A percentile compares a stretch with the other conserved stretches of the same genome.
phyloP scores from a whole-genome alignment of 768 basidiomycete species.

The Hypholoma sublateritium region DNA sequence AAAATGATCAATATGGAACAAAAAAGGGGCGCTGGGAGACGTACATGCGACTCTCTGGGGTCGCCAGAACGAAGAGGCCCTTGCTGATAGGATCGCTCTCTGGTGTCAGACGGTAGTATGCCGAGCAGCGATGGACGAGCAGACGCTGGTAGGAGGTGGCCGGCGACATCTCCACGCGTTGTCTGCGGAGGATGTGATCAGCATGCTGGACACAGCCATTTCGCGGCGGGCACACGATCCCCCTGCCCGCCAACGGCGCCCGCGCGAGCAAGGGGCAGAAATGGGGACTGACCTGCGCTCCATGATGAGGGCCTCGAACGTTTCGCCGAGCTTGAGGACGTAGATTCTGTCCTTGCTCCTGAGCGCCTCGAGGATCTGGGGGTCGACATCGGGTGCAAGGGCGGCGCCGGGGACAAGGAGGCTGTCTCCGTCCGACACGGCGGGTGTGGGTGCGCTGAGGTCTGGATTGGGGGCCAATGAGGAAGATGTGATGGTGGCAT shows the following conservation, averaged over 20 bases:
- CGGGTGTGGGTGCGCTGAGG: conserved; percentile 14
- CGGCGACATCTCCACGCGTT: conserved; percentile 65
- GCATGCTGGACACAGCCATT: conserved; percentile 10
- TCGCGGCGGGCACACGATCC: neutral
- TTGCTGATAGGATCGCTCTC: conserved; percentile 69
- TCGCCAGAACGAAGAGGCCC: conserved; percentile 54
- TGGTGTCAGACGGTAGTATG: conserved; percentile 73
- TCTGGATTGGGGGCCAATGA: conserved; percentile 16
- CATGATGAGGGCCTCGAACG: conserved; percentile 76
- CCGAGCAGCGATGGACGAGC: conserved; percentile 82
- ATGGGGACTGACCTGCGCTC: conserved; percentile 61
- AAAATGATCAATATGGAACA: conserved; percentile 14
- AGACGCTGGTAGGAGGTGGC: conserved; percentile 82
- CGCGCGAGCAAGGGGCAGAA: conserved; percentile 6
- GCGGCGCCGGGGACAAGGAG: conserved; percentile 14
- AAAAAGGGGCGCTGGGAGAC: conserved; percentile 28
- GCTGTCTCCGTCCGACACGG: conserved; percentile 14
- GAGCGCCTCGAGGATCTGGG: conserved; percentile 82
- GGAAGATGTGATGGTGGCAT: conserved; percentile 15
- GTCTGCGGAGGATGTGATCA: conserved; percentile 38
- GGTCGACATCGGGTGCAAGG: conserved; percentile 56
- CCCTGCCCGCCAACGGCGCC: neutral
- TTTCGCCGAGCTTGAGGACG: conserved; percentile 86
- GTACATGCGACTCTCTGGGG: conserved; percentile 75
- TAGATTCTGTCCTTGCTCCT: conserved; percentile 86